Base-by-base conservation (phyloP, 2,329 filamentous ascomycete genomes). In the Colletotrichum eleusines region DNA sequence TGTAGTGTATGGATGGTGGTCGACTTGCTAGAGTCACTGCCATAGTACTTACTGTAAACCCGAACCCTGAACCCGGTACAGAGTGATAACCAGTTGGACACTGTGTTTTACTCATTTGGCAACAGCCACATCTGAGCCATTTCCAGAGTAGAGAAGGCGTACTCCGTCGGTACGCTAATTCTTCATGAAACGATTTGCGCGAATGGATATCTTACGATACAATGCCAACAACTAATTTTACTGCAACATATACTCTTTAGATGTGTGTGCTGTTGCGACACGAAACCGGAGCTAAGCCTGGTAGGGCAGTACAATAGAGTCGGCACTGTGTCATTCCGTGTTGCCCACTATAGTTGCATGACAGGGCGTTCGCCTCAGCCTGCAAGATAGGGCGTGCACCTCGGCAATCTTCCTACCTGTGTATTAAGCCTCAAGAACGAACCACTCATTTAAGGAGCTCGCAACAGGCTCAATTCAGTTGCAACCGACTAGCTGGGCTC, bases 291-390 rank as follows among this genome's bases (percentile, higher is more conserved):
- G 53, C 53, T 69, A 31, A 57, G 63, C 63, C 57, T 1, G 16
- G 35, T n/a, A 53, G n/a, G 48, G 68, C 42, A 50, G 54, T 35
- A 1, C 35, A 63, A 55, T 60, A 38, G 40, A 18, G 38, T 11
- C n/a, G n/a, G n/a, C 46, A 55, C 44, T 44, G 62, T 16, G 35
- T 11, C 33, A 51, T 59, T 28, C 48, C 44, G 51, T n/a, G n/a
- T 16, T 16, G 9, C 16, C 20, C 42, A 46, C 20, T 46, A n/a
- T 46, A 46, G 23, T 46, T 46, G 42, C 20, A 46, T 5, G 42
- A n/a, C 42, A 62, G 44, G 44, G 51, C 63, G 57, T 67, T 51
- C 50, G 48, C 67, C 31, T 40, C 64, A 50, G 64, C 58, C 57
- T 51, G 46, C 28, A 33, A 42, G 31, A 2, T 11, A 62, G 50